Conservation (phyloP, 75 land plant genomes). For the Azolla pinnata region DNA sequence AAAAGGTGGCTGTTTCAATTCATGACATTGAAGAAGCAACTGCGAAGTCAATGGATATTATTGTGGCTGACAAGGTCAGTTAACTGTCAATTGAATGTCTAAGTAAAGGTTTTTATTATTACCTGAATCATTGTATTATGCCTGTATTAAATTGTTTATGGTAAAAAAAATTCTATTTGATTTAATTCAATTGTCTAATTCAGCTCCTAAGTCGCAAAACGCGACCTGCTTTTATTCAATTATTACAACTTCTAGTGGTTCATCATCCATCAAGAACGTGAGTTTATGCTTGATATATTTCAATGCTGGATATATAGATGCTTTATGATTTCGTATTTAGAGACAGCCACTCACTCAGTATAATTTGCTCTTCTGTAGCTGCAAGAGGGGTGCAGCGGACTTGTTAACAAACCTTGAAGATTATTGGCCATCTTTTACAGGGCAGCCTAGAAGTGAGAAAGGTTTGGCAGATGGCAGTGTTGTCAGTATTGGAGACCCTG, state of each 20-base stretch:
- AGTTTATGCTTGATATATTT: not conserved
- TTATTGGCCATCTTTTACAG: slow-evolving; percentile 33
- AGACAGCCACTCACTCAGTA: too few relatives aligned
- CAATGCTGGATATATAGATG: too few relatives aligned
- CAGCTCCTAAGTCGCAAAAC: slow-evolving; percentile 67
- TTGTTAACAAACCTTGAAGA: slow-evolving; percentile 67
- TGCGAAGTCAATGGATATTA: slow-evolving; percentile 62
- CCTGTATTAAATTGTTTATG: slow-evolving; percentile 4
- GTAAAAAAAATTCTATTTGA: not conserved
- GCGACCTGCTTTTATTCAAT: slow-evolving; percentile 57
- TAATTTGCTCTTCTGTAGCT: too few relatives aligned
- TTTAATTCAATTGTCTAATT: slow-evolving; percentile 3
- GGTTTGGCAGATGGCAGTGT: slow-evolving; percentile 15
- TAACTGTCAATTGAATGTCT: not conserved
- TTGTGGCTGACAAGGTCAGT: slow-evolving; percentile 57
- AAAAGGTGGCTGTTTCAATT: slow-evolving; percentile 65
- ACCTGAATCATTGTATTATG: not conserved
- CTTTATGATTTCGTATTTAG: too few relatives aligned
- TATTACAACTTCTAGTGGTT: slow-evolving; percentile 67
- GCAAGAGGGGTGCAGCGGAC: slow-evolving; percentile 70
- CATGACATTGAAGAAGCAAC: slow-evolving; percentile 96
- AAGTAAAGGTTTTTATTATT: too few relatives aligned
- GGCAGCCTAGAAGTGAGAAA: not conserved
- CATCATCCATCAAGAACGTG: slow-evolving; percentile 96
- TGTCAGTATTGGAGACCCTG: slow-evolving; percentile 12